Conservation (phyloP, 2,329 filamentous ascomycete species). For the Stagonosporopsis cucurbitacearum region DNA sequence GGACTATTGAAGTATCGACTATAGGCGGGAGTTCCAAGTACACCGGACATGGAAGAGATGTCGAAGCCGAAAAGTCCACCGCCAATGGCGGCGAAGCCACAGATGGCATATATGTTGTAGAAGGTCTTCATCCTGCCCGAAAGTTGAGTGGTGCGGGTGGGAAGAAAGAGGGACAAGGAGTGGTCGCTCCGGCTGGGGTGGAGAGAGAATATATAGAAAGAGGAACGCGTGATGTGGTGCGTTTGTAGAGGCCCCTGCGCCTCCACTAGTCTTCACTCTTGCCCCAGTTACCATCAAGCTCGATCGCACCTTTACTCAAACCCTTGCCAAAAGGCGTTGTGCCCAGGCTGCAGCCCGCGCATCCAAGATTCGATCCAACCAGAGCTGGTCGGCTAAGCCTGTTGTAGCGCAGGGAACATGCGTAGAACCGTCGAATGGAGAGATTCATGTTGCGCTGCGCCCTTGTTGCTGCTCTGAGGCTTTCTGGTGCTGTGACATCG, state of each 20-base stretch:
- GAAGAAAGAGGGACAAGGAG: conserved; percentile 2
- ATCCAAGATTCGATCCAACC: conserved; percentile 29
- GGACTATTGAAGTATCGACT: conserved; percentile 47
- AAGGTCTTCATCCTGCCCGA: conserved; percentile 45
- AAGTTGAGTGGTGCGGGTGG: conserved; percentile 17
- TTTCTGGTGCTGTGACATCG: background rate
- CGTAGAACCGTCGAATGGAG: background rate
- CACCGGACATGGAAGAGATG: conserved; percentile 50
- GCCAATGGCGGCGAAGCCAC: conserved; percentile 66
- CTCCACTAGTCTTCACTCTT: conserved; percentile 20
- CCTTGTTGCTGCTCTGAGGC: background rate
- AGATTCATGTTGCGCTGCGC: background rate
- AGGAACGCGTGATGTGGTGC: conserved; percentile 31
- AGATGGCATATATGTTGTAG: conserved; percentile 64
- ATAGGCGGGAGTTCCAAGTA: conserved; percentile 45
- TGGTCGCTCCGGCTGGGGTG: conserved; percentile 3
- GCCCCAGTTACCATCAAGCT: conserved; percentile 2
- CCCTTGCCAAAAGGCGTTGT: conserved; percentile 10
- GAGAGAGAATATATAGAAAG: conserved; percentile 20
- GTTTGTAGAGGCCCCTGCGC: conserved; percentile 9
- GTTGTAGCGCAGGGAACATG: conserved; percentile 32
- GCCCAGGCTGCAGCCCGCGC: conserved; percentile 27
- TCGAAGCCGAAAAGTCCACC: conserved; percentile 51
- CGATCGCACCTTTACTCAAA: conserved; percentile 2
- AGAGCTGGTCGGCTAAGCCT: conserved; percentile 21